phyloP scores from a whole-genome alignment of 805 yeast genomes.

The Yarrowia deformans region DNA sequence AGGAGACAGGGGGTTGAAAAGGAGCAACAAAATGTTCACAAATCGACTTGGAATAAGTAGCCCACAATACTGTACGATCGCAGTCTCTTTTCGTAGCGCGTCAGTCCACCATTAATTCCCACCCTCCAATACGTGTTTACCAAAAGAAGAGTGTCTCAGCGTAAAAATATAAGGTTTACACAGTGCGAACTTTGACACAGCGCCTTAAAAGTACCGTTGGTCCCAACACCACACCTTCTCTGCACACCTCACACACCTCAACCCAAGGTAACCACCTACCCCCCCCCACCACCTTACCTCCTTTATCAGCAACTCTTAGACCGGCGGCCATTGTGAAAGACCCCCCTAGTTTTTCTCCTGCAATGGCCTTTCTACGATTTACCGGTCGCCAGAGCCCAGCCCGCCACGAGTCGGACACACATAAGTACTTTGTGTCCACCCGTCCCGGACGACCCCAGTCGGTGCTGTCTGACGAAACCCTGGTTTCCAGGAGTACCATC shows the following conservation, averaged over 20 bases:
- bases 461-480: conserved; percentile 35
- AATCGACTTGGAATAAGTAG: too few relatives aligned
- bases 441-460: conserved; percentile 34
- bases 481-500: conserved; percentile 27
- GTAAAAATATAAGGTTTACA: background rate
- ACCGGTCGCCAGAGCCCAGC: conserved; percentile 40
- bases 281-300: conserved; percentile 17
- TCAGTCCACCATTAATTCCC: too few relatives aligned
- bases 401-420: conserved; percentile 31
- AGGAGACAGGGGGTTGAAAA: background rate
- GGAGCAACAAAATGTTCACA: background rate
- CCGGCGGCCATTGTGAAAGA: conserved; percentile 27
- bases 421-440: conserved; percentile 37
- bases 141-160: background rate
- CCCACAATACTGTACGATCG: too few relatives aligned
- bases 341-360: background rate
- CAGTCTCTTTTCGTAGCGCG: too few relatives aligned
- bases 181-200: conserved; percentile 34
- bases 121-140: background rate
- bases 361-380: conserved; percentile 37
- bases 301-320: conserved; percentile 28
- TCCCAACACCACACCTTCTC: conserved; percentile 19
- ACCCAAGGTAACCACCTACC: conserved; percentile 7
- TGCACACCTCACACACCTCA: conserved; percentile 4
- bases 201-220: conserved; percentile 36